Base-by-base conservation (phyloP, 495 filamentous ascomycete genomes). In the Tuber microsphaerosporum region DNA sequence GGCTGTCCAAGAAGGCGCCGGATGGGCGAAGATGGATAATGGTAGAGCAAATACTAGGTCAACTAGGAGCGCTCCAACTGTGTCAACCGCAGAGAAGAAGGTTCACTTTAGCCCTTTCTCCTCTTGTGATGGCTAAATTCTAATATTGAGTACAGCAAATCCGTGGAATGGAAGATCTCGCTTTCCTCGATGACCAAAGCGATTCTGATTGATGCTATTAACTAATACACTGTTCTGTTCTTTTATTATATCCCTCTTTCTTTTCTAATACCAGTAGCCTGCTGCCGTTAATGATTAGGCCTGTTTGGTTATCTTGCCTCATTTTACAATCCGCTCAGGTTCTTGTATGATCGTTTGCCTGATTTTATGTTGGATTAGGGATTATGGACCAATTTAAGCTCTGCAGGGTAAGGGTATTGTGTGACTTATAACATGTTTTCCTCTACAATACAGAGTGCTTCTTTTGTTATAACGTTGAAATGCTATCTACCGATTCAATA, bases 1-100 rank as follows among this genome's bases (percentile, higher is more conserved):
- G 75, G 89, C 89, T 61, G 92, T 97, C 73, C 89, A 92, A 83
- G 88, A 92, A 81, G 92, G 91, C 56, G 90, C 91, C 51, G 88
- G 90, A 80, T 97, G 93, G 93, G 95, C 94, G 0, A 74, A 72
- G 22, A 74, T 72, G 22, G 77, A 75, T 17, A 69, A 77, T 39
- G 43, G 85, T 79, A 80, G 73, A 46, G 74, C 72, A 31, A 74
- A 73, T 22, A 77, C 75, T 7, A 80, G 78, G 51, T 74, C 69
- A n/a, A 80, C 73, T 72, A 80, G 68, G 70, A 81, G 37, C 39
- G 72, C 56, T 37, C 69, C 71, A 16, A 26, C 43, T 14, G 69
- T 19, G 14, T 14, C 56, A 37, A 69, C 26, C 1, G 71, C 37
- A n/a, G 73, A 65, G 42, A 76, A 74, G 20, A 74, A 77, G 34